Evolutionary conservation across 441 rosid species (phyloP).

Genomic region (Metrosideros polymorpha): DNA sequence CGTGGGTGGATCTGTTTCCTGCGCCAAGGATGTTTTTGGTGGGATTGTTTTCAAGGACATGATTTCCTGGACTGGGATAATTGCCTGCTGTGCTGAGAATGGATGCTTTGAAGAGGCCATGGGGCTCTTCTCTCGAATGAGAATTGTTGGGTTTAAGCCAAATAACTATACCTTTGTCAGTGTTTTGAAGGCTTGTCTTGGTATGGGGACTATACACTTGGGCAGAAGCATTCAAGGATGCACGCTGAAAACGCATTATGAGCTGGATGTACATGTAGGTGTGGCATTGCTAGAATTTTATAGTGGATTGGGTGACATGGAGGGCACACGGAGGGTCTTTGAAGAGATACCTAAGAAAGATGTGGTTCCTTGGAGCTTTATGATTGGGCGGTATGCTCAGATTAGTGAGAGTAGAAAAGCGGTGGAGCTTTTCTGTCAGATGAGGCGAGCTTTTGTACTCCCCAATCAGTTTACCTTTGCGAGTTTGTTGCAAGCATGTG

Average conservation of each 20-base stretch:
- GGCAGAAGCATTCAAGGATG: conserved; percentile 68
- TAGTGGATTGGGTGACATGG: conserved; percentile 33
- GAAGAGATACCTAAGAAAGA: conserved; percentile 63
- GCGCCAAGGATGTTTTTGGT: conserved; percentile 51
- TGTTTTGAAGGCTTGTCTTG: conserved; percentile 71
- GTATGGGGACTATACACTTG: conserved; percentile 30
- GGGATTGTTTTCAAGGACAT: conserved; percentile 52
- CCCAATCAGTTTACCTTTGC: conserved; percentile 78
- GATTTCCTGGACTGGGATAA: conserved; percentile 85
- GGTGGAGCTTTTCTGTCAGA: conserved; percentile 46
- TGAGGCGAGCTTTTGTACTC: conserved; percentile 48
- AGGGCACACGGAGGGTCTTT: conserved; percentile 38
- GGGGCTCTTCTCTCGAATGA: conserved; percentile 40
- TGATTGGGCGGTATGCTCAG: conserved; percentile 76
- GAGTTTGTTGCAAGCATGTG: conserved; percentile 73
- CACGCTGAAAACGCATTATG: conserved; percentile 47
- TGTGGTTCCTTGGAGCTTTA: conserved; percentile 87
- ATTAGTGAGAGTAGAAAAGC: conserved; percentile 43
- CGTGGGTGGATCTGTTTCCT: conserved; percentile 37
- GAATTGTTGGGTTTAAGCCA: conserved; percentile 50
- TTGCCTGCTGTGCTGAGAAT: conserved; percentile 70
- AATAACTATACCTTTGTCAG: conserved; percentile 56
- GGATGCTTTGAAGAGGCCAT: conserved; percentile 43
- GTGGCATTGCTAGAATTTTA: conserved; percentile 71
- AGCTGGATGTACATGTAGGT: conserved; percentile 48